Base-by-base conservation (phyloP, 2,329 filamentous ascomycete species). In the Cordyceps javanica region DNA sequence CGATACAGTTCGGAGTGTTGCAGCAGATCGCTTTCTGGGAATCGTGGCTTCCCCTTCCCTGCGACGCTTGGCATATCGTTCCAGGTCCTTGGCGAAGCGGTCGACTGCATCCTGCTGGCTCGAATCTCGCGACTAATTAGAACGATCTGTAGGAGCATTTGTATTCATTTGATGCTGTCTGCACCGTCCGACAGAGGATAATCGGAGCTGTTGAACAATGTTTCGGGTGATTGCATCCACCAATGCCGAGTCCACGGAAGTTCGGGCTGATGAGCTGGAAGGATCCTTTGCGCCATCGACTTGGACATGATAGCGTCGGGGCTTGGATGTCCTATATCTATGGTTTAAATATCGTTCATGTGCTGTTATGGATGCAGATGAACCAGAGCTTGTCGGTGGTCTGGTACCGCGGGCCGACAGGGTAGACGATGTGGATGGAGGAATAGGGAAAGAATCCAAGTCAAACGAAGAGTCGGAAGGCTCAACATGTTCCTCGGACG, bases 1-100 rank as follows among this genome's bases (percentile, higher is more conserved):
- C 26, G 76, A 73, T 19, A 85, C 72, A 2, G 82, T 84, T 59
- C 76, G 74, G 46, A 77, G 68, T 42, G 75, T 82, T 50, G 67
- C 62, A n/a, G 67, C 71, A 3, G 77, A 77, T 13, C 71, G 1
- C 73, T 62, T 32, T 45, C 28, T 53, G 6, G 55, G 39, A 16
- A 41, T 32, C 3, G 14, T 19, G 10, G 38, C 39, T 19, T 39
- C 28, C 21, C 26, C 25, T 19, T 14, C 21, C n/a, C 3, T 32
- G 16, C 41, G 41, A 7, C 23, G 30, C 45, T 77, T 62, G 26
- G 67, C 65, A 56, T 68, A 69, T 34, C 58, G 60, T 16, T 65
- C 62, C 25, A 72, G 65, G 44, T 72, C 68, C 46, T 60, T 66
- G 2, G 66, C 64, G 39, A 72, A 72, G 10, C 67, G 69, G 23